Percentiles rank a stretch among this genome's conserved stretches.
Evolutionary conservation across 2,329 filamentous ascomycete genomes (phyloP).

Genomic region (Penicillium occitanis): DNA sequence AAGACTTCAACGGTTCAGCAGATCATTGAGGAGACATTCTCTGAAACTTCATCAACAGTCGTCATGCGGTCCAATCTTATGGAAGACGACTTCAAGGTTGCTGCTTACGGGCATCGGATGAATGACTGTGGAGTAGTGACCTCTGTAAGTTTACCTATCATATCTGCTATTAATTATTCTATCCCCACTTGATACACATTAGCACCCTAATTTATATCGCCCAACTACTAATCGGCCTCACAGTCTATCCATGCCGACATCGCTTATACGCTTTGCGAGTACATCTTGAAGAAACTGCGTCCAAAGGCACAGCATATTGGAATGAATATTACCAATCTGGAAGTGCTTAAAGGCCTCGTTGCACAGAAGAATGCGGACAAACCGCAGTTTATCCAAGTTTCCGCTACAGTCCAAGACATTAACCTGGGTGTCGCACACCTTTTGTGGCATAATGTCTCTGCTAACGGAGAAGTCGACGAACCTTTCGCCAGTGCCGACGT

Average conservation of each 20-base stretch:
- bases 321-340: constrained; percentile 28
- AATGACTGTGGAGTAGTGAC: constrained; percentile 22
- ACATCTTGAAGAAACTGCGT: constrained; percentile 22
- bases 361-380: constrained; percentile 38
- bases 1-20: constrained; percentile 15
- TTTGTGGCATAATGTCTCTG: constrained; percentile 31
- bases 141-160: constrained; percentile 3
- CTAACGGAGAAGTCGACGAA: constrained; percentile 25
- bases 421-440: constrained; percentile 9
- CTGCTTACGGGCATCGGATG: constrained; percentile 25
- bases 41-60: constrained; percentile 1
- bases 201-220: too few species aligned
- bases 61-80: constrained; percentile 24
- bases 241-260: constrained; percentile 28
- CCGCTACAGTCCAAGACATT: constrained; percentile 45
- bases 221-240: too few species aligned
- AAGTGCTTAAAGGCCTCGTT: constrained; percentile 50
- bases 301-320: constrained; percentile 19
- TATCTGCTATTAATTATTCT: too few species aligned
- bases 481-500: constrained; percentile 28
- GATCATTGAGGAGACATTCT: constrained; percentile 15
- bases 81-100: constrained; percentile 16
- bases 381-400: constrained; percentile 25
- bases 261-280: constrained; percentile 27
- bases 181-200: too few species aligned